A percentile compares a stretch with the other conserved stretches of the same genome.
Evolutionary conservation across 306 rosid species (phyloP).

Genomic region (Fragaria iinumae): DNA sequence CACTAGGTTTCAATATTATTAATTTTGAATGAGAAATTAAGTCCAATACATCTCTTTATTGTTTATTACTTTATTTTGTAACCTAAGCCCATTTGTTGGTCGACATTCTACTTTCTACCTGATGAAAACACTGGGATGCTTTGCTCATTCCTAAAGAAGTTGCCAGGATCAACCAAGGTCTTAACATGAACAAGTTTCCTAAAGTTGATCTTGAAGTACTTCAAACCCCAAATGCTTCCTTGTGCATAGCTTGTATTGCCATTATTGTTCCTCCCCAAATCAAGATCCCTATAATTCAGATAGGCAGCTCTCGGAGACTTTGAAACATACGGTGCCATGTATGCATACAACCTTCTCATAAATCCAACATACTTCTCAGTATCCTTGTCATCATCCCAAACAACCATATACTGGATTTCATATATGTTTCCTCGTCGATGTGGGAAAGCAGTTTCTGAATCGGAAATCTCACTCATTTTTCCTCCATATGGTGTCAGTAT

Average conservation of each 20-base stretch:
- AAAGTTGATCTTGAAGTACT: constrained; percentile 70
- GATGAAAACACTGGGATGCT: constrained; percentile 50
- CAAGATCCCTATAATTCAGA: constrained; percentile 71
- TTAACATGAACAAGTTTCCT: constrained; percentile 57
- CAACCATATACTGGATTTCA: constrained; percentile 48
- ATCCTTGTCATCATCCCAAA: constrained; percentile 44
- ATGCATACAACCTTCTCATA: constrained; percentile 55
- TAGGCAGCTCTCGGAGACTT: constrained; percentile 68
- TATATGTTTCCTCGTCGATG: constrained; percentile 65
- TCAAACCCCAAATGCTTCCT: constrained; percentile 52
- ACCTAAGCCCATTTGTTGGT: background rate
- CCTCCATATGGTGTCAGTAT: constrained; percentile 64
- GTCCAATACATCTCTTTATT: background rate
- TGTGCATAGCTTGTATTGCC: constrained; percentile 12
- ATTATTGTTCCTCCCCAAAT: constrained; percentile 24
- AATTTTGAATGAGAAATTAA: background rate
- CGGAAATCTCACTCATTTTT: constrained; percentile 49
- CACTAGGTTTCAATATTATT: background rate
- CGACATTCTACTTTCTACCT: background rate
- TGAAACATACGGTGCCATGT: constrained; percentile 61
- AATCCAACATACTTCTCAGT: constrained; percentile 37
- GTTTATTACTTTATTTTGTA: too few relatives aligned
- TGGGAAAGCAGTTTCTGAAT: constrained; percentile 59
- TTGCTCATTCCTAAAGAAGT: constrained; percentile 66
- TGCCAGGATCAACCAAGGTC: constrained; percentile 64